Percentiles rank a stretch among this genome's conserved stretches.
Conservation (phyloP, 2,329 filamentous ascomycete species). For the Colletotrichum tanaceti region DNA sequence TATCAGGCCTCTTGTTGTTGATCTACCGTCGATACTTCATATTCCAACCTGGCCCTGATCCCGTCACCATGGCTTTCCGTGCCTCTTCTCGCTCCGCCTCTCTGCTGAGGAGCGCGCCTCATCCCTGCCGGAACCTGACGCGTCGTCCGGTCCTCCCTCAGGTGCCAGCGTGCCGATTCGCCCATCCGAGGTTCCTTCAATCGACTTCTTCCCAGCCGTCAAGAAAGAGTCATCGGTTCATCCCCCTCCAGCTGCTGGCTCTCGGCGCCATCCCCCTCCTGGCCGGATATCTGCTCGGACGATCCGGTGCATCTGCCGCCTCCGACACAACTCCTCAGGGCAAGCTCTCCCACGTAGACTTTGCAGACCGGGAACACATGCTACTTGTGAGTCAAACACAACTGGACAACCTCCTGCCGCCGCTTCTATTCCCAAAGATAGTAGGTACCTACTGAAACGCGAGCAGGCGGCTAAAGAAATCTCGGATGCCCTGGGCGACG, state of each 20-base stretch:
- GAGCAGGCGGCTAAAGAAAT: conserved; percentile 28
- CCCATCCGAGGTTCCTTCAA: background rate
- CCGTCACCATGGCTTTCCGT: background rate
- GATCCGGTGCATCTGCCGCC: background rate
- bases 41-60: accelerated
- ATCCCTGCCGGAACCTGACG: background rate
- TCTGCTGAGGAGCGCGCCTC: background rate
- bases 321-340: background rate
- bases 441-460: no score
- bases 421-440: background rate
- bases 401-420: no score
- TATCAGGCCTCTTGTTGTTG: accelerated
- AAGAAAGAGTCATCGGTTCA: background rate
- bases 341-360: background rate
- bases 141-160: background rate
- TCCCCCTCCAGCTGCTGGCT: conserved; percentile 17
- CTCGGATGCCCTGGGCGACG: conserved; percentile 60
- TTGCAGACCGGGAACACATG: conserved; percentile 23
- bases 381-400: background rate
- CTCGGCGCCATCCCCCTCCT: conserved; percentile 25
- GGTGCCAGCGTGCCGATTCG: background rate
- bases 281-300: conserved; percentile 25
- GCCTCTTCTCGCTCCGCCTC: background rate
- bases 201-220: background rate
- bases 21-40: no score